Conservation (phyloP, 2,329 filamentous ascomycete genomes). For the Paraphoma chrysanthemicola region DNA sequence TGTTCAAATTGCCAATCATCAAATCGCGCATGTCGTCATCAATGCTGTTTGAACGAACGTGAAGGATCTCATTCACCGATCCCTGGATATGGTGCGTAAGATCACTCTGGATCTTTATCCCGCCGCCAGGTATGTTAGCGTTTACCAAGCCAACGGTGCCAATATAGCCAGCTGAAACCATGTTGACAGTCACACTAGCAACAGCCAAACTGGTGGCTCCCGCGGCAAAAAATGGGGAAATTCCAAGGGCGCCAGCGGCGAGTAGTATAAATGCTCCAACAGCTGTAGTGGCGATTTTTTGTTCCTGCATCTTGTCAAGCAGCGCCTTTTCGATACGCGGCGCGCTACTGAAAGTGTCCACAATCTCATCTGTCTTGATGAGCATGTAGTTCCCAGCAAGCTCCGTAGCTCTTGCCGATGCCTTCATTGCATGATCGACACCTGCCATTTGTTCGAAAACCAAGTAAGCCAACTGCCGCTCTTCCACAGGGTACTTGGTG, state of each 20-base stretch:
- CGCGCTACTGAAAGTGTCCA: not conserved
- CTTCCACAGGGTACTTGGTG: not conserved
- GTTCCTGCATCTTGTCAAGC: not conserved
- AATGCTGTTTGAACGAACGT: not conserved
- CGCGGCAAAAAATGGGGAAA: too few relatives aligned
- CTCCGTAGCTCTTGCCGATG: not conserved
- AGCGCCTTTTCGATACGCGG: not conserved
- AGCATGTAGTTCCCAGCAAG: not conserved
- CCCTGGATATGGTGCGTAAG: too few relatives aligned
- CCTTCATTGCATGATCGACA: not conserved
- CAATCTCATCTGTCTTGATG: not conserved
- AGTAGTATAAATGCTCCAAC: not conserved
- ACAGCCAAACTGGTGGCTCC: not conserved
- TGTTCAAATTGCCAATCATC: not conserved
- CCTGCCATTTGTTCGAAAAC: slow-evolving; percentile 10
- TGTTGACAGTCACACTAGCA: not conserved
- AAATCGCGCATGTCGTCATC: not conserved
- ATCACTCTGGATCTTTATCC: too few relatives aligned
- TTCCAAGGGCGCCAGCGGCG: too few relatives aligned
- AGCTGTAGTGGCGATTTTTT: not conserved
- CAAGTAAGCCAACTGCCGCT: slow-evolving; percentile 6
- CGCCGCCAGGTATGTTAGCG: not conserved
- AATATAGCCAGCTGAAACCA: not conserved
- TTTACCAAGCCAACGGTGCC: not conserved
- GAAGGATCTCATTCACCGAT: not conserved